These are phyloP conservation scores for Mortierella sp. DNA, from an alignment of 371 early-diverging fungal species.

Conservation along the genomic window DNA sequence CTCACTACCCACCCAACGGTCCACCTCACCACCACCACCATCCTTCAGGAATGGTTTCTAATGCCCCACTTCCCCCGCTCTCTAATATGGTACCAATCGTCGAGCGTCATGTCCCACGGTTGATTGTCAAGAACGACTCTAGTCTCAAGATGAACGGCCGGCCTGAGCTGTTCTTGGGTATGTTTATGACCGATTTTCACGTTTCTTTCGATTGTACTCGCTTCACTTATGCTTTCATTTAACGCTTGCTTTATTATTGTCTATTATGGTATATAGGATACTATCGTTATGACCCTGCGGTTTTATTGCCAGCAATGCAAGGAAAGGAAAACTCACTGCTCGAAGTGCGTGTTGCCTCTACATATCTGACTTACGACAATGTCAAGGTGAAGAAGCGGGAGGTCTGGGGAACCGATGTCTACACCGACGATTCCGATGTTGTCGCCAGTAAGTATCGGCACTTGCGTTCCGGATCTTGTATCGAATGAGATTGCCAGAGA, in stretches of 20 bases:
- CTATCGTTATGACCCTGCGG: constrained; percentile 63
- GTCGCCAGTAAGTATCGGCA: constrained; percentile 73
- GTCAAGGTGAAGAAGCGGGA: constrained; percentile 69
- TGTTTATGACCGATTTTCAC: neutral
- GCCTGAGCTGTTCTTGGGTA: constrained; percentile 63
- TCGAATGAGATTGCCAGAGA: neutral
- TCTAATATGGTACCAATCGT: neutral
- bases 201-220: neutral
- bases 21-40: constrained; percentile 14
- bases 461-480: neutral
- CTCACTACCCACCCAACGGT: constrained; percentile 19
- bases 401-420: constrained; percentile 90
- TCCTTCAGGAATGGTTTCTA: neutral
- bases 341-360: constrained; percentile 69
- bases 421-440: constrained; percentile 90
- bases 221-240: neutral
- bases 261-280: constrained; percentile 53
- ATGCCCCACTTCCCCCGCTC: neutral
- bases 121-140: constrained; percentile 68
- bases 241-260: neutral
- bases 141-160: constrained; percentile 62
- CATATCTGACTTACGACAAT: constrained; percentile 69
- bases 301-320: constrained; percentile 66
- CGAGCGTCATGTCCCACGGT: constrained; percentile 43
- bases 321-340: constrained; percentile 66